Percentiles rank a stretch among this genome's conserved stretches.
phyloP scores from a whole-genome alignment of 208 protist genomes.

The Leishmania martiniquensis region DNA sequence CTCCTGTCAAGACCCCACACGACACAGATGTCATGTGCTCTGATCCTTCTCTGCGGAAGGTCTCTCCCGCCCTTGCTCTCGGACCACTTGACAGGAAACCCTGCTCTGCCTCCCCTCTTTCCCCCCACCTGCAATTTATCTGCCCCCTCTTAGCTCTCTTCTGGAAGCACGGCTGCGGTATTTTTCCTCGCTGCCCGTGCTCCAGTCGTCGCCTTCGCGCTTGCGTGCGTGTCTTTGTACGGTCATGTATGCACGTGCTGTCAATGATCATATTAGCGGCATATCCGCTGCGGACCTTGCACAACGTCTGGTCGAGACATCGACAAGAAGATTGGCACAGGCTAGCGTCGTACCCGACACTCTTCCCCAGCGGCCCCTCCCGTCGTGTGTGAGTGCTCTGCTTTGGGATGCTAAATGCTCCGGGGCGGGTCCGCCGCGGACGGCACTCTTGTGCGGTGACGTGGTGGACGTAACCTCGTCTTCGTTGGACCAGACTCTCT shows the following conservation, averaged over 20 bases:
- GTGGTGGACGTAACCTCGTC: conserved; percentile 1
- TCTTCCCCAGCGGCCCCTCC: background rate
- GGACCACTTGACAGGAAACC: background rate
- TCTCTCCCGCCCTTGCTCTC: background rate
- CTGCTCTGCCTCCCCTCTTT: background rate
- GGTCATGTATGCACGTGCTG: conserved; percentile 3
- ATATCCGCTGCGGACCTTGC: conserved; percentile 8
- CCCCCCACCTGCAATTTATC: background rate
- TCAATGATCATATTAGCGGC: conserved; percentile 4
- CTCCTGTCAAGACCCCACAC: background rate
- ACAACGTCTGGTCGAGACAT: conserved; percentile 7
- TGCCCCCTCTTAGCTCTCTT: too few species aligned
- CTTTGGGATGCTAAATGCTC: conserved; percentile 18
- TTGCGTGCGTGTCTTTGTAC: background rate
- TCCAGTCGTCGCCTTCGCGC: background rate
- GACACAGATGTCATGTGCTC: background rate
- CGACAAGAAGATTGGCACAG: background rate
- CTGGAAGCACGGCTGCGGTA: background rate
- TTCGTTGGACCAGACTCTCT: background rate
- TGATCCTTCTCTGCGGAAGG: background rate
- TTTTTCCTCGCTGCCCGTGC: background rate
- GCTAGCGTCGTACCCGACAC: too few species aligned
- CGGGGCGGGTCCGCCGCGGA: conserved; percentile 12
- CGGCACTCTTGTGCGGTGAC: conserved; percentile 22
- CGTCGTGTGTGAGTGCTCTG: background rate